Evolutionary conservation across 2,329 filamentous ascomycete genomes (phyloP), one percentile per base, ranked within the genome.

Genomic region (Magnaporthiopsis poae): DNA sequence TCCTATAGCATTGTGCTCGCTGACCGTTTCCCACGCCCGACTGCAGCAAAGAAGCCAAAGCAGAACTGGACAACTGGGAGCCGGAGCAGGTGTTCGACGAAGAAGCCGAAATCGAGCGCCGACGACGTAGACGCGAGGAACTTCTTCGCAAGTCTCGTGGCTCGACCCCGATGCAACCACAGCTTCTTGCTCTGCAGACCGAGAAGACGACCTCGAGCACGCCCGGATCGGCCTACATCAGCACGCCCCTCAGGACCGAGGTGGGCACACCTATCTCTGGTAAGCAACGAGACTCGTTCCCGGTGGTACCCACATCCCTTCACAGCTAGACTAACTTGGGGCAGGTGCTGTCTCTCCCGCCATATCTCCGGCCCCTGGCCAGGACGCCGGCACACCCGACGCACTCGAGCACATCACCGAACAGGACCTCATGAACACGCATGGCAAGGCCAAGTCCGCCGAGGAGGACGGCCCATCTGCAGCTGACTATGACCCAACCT

Each of bases 401-500:
- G 82, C 80, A 13, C 84, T 91, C 69, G 83, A 86, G 67, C 82
- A 91, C 71, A 79, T 85, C 72, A 84, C 87, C 71, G 89, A 91
- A 73, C 82, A 86, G 67, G 85, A 88, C 70, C 81, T 91, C 70
- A 85, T 87, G 76, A 90, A 91, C 73, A 80, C 74, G 5, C 82
- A 86, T 71, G 80, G 78, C 52, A 77, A 80, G 69, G 72, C 71
- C 60, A 78, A 79, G 63, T 25, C 59, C n/a, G 25, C 21, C 60
- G 80, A 81, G 2, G 84, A 86, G 69, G 89, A 95, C 72, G 91
- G 89, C 8, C 90, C 91, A 7, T 96, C 92, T n/a, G 93, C 93
- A 62, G 92, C 92, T 68, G 91, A 96, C 76, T 96, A 96, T 75
- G 91, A 96, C 73, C 93, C 93, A 1, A 95, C 88, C 1, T 82